Evolutionary conservation across 2,329 filamentous ascomycete genomes (phyloP).

Genomic region (Cercospora janseana): DNA sequence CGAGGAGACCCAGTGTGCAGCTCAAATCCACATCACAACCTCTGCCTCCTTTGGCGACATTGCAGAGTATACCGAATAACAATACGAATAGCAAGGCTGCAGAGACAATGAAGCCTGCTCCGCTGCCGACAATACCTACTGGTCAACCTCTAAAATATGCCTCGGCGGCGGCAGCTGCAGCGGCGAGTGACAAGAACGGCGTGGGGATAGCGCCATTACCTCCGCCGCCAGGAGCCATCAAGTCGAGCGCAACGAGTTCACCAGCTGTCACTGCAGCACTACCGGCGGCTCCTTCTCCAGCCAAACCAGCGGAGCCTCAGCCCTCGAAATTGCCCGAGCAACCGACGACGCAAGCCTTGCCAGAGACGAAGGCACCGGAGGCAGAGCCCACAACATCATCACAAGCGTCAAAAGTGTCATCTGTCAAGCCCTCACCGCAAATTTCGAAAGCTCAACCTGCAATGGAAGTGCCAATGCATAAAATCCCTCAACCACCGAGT

Average conservation of each 20-base stretch:
- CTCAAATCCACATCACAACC: constrained; percentile 71
- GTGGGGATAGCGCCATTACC: constrained; percentile 92
- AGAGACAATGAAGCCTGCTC: constrained; percentile 85
- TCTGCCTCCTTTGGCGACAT: constrained; percentile 82
- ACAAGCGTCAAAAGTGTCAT: constrained; percentile 27
- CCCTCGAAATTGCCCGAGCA: constrained; percentile 30
- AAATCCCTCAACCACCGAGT: constrained; percentile 34
- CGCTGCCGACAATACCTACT: constrained; percentile 76
- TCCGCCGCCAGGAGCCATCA: constrained; percentile 70
- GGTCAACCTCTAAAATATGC: constrained; percentile 95
- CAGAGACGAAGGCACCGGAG: constrained; percentile 30
- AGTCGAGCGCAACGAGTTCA: constrained; percentile 59
- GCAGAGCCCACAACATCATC: constrained; percentile 18
- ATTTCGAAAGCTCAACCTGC: constrained; percentile 41
- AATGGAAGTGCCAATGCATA: constrained; percentile 16
- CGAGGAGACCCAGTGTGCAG: constrained; percentile 78
- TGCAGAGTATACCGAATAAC: constrained; percentile 70
- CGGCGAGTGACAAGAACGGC: constrained; percentile 80
- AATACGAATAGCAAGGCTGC: constrained; percentile 60
- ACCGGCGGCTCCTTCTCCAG: constrained; percentile 43
- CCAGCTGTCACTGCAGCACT: constrained; percentile 43
- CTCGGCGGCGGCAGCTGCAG: constrained; percentile 89
- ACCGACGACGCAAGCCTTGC: constrained; percentile 30
- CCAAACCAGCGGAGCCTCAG: constrained; percentile 35
- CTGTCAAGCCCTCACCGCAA: constrained; percentile 39